Evolutionary conservation across 2,329 filamentous ascomycete species (phyloP), one percentile per base, ranked within the genome.

Genomic region (Penicillium palitans): DNA sequence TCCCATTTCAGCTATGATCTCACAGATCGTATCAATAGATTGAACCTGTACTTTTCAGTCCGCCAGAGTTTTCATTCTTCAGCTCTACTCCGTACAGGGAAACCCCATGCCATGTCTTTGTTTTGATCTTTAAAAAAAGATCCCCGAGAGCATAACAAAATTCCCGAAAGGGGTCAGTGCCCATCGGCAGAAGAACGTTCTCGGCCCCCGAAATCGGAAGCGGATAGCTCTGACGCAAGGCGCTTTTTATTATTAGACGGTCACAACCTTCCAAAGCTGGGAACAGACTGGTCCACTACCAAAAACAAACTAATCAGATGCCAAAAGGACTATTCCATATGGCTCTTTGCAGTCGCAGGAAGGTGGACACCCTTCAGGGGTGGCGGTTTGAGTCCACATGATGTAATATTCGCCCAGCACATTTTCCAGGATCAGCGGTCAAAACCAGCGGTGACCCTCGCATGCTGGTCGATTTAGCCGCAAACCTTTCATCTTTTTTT

Each of bases 391-490:
- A 29, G 51, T 17, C 50, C 50, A 40, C 50, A 60, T 60, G 58
- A 60, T 58, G 55, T 60, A 58, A 60, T 60, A 44, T 58, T 46
- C 31, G 40, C 50, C 55, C 55, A 31, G 39, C 37, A 47, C 35
- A 31, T 42, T 50, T 50, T 57, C 25, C 42, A 29, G 13, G 58
- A 50, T 60, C 50, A 27, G 47, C 59, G 53, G 62, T 53, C 61
- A 63, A 61, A 64, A 67, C 54, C 61, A 63, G 59, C 59, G 59
- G 56, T 63, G 52, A 49, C 62, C 59, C 55, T 37, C 39, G 24
- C 40, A 51, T 61, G 54, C 13, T 57, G 21, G 2, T 24, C 2
- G 9, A 41, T 24, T 21, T 17, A 29, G 39, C 15, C n/a, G 19
- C 21, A 33, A 31, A 27, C n/a, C 21, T 53, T 47, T 53, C 25